phyloP scores from a whole-genome alignment of 2,329 filamentous ascomycete species.

The Diaporthe humulicola region DNA sequence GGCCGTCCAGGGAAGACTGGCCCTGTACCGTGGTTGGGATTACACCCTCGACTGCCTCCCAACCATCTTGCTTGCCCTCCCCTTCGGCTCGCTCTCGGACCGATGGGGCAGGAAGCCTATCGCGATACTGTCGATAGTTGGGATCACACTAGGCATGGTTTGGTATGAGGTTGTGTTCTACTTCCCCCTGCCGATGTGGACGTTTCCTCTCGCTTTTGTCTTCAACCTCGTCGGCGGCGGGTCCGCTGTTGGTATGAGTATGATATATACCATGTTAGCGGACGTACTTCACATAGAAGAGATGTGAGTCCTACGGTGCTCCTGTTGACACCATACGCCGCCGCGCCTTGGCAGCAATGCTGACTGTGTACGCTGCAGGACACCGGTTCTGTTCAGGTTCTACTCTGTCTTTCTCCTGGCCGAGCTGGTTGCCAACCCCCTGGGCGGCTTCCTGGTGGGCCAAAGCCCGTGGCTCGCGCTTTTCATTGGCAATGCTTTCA shows the following conservation, averaged over 20 bases:
- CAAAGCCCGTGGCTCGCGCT: conserved; percentile 57
- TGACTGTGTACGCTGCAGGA: conserved; percentile 44
- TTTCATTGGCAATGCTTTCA: conserved; percentile 49
- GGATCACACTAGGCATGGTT: conserved; percentile 41
- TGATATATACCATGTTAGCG: conserved; percentile 61
- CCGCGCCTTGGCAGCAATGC: neutral
- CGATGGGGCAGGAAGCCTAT: conserved; percentile 63
- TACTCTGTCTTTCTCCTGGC: conserved; percentile 53
- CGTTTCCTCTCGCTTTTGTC: conserved; percentile 57
- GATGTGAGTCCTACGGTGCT: conserved; percentile 18
- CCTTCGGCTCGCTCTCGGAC: conserved; percentile 61
- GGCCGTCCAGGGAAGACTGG: conserved; percentile 64
- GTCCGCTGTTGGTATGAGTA: conserved; percentile 53
- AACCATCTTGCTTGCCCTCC: conserved; percentile 58
- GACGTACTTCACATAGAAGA: conserved; percentile 56
- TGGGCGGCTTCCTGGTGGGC: conserved; percentile 56
- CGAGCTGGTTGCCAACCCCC: conserved; percentile 54
- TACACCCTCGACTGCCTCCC: conserved; percentile 61
- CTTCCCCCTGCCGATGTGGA: conserved; percentile 48
- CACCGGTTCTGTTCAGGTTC: conserved; percentile 57
- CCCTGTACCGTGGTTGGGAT: conserved; percentile 63
- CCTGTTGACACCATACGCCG: too few species aligned
- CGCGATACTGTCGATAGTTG: conserved; percentile 49
- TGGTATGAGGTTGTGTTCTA: conserved; percentile 47
- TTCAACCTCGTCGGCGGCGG: conserved; percentile 59